Percentiles rank a stretch among this genome's conserved stretches.
These are phyloP conservation scores for Cyphellophora attinorum DNA, from an alignment of 2,329 filamentous ascomycete genomes.

Conservation along the genomic window DNA sequence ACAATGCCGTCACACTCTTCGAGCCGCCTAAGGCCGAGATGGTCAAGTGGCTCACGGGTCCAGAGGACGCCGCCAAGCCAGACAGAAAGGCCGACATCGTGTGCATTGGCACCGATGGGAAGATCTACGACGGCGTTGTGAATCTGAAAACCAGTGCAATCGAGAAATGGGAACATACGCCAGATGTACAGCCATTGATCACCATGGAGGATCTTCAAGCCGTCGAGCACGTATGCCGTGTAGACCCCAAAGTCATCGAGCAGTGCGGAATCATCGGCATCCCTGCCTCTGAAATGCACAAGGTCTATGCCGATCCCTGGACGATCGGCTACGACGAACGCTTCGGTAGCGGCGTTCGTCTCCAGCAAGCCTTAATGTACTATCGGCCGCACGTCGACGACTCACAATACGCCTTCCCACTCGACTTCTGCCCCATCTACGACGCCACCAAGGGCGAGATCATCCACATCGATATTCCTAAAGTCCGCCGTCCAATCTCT, in stretches of 20 bases:
- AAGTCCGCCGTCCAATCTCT: conserved; percentile 64
- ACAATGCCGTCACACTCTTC: conserved; percentile 76
- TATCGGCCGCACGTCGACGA: conserved; percentile 78
- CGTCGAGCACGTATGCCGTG: conserved; percentile 66
- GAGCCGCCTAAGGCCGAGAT: conserved; percentile 82
- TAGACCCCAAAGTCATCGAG: conserved; percentile 79
- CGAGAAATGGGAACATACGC: conserved; percentile 62
- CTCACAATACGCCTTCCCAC: conserved; percentile 80
- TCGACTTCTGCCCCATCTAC: conserved; percentile 91
- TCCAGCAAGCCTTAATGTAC: conserved; percentile 94
- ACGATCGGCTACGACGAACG: conserved; percentile 91
- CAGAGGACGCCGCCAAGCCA: conserved; percentile 52
- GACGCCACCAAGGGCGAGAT: conserved; percentile 71
- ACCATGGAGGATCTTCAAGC: conserved; percentile 82
- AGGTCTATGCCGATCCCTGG: conserved; percentile 94
- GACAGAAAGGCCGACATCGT: conserved; percentile 71
- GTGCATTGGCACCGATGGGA: conserved; percentile 67
- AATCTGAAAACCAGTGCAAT: conserved; percentile 60
- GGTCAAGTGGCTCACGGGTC: conserved; percentile 65
- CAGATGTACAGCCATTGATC: conserved; percentile 77
- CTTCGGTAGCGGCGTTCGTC: conserved; percentile 65
- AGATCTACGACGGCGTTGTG: conserved; percentile 74
- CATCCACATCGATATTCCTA: conserved; percentile 74
- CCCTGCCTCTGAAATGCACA: conserved; percentile 75
- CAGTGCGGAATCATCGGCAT: conserved; percentile 80